Evolutionary conservation across 1,284 basidiomycete species (phyloP), one percentile per base, ranked within the genome.

Genomic region (Microstroma glucosiphilum): DNA sequence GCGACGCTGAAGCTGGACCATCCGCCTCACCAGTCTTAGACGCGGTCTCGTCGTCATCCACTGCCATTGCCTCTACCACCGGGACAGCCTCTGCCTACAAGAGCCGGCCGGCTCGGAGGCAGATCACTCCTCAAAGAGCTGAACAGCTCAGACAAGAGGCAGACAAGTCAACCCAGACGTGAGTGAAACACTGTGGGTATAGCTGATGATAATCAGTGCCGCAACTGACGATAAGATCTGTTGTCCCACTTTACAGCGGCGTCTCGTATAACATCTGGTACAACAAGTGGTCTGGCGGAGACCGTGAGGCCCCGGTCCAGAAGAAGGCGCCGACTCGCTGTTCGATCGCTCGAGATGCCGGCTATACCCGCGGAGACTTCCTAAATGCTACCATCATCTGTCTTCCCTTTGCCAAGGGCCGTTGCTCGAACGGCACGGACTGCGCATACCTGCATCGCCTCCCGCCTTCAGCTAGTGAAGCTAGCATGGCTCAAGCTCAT

Each of bases 371-470:
- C 21, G 77, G 70, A 0, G 76, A 78, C 55, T 58, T 57, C 41
- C 49, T 60, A 9, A 63, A 63, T 1, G 65, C 65, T 19, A 89
- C 88, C 79, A 97, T 94, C 81, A 88, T 86, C 79, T 99, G 94
- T 80, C 85, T 99, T 56, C 97, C 94, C 84, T 98, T 93, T 80
- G 85, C 94, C 0, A 86, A 96, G 21, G 96, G 96, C 8, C 94
- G 92, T 80, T 98, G 96, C 82, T 93, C 96, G 0, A 92, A 96
- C 69, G 96, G 93, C 81, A 83, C 25, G 57, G 92, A 98, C 78
- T 99, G 94, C 84, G 90, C 92, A 71, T 98, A 90, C 81, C 85
- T 91, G 1, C 94, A 99, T 81, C 85, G 86, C 48, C 86, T 90
- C 62, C 85, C 87, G 0, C 15, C 21, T 54, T 23, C 51, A 7